These are phyloP conservation scores for Hibiscus mutabilis DNA, from an alignment of 345 rosid genomes.

Conservation along the genomic window DNA sequence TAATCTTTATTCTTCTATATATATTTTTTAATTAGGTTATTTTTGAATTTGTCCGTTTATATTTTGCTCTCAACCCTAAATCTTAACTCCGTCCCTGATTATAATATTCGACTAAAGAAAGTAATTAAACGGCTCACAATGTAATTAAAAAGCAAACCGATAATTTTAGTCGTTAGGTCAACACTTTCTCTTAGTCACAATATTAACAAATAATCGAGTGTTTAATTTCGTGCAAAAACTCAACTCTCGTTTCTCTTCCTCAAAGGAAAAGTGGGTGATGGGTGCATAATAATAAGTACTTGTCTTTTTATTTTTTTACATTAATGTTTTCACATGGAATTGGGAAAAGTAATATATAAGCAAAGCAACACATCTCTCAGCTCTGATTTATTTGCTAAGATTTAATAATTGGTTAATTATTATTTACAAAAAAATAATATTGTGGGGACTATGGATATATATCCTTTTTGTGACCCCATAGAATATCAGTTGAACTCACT, in stretches of 20 bases:
- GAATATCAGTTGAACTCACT: slow-evolving; percentile 11
- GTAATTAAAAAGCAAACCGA: neutral
- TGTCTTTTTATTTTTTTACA: neutral
- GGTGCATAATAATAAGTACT: no score
- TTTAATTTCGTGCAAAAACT: no score
- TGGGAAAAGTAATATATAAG: slow-evolving; percentile 18
- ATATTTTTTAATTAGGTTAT: no score
- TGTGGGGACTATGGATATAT: slow-evolving; percentile 1
- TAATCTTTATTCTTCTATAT: no score
- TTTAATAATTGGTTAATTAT: slow-evolving; percentile 16
- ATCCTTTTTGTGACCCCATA: neutral
- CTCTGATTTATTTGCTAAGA: slow-evolving; percentile 16
- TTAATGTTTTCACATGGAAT: slow-evolving; percentile 12
- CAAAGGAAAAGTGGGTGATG: no score
- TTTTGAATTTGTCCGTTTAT: no score
- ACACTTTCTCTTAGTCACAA: neutral
- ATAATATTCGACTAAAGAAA: neutral
- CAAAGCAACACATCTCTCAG: slow-evolving; percentile 11
- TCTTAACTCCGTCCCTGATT: no score
- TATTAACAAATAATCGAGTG: neutral
- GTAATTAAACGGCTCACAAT: neutral
- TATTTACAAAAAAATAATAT: neutral
- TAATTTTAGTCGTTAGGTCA: neutral
- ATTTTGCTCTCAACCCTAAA: no score
- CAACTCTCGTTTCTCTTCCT: no score